These are phyloP conservation scores for Venturia pyrina DNA, from an alignment of 2,329 filamentous ascomycete genomes.

Conservation along the genomic window DNA sequence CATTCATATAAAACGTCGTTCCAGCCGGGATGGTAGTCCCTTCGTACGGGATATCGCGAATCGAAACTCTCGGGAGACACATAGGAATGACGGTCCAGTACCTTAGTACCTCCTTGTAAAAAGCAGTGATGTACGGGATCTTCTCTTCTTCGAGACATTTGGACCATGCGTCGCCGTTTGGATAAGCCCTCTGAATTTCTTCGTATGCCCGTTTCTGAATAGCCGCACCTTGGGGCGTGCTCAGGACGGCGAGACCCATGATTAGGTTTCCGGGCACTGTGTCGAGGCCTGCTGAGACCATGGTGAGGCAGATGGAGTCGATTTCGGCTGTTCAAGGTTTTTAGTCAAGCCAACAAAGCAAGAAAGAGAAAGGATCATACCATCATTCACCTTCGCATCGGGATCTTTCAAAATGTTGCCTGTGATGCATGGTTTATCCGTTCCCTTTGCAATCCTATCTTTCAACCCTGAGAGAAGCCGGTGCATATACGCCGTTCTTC, in stretches of 20 bases:
- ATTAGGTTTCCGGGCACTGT: slow-evolving; percentile 72
- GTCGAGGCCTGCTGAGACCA: slow-evolving; percentile 73
- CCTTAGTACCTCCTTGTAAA: slow-evolving; percentile 69
- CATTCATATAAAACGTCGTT: slow-evolving; percentile 73
- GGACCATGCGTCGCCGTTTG: slow-evolving; percentile 66
- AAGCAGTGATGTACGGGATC: slow-evolving; percentile 63
- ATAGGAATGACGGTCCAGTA: slow-evolving; percentile 76
- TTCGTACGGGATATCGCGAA: slow-evolving; percentile 62
- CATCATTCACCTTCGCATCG: slow-evolving; percentile 57
- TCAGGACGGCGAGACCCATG: slow-evolving; percentile 68
- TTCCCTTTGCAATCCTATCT: slow-evolving; percentile 50
- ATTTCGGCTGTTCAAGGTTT: slow-evolving; percentile 48
- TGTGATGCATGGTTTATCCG: slow-evolving; percentile 58
- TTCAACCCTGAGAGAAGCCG: slow-evolving; percentile 50
- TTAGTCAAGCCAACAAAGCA: slow-evolving; percentile 17
- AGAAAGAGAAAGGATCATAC: slow-evolving; percentile 28
- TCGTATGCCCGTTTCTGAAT: slow-evolving; percentile 61
- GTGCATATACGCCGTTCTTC: slow-evolving; percentile 57
- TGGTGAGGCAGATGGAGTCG: slow-evolving; percentile 71
- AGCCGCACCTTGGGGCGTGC: slow-evolving; percentile 54
- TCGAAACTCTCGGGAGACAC: slow-evolving; percentile 61
- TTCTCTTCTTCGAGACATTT: slow-evolving; percentile 64
- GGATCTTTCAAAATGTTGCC: slow-evolving; percentile 62
- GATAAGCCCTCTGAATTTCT: slow-evolving; percentile 63
- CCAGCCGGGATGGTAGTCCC: slow-evolving; percentile 59